A percentile compares a stretch with the other conserved stretches of the same genome.
These are phyloP conservation scores for Dryas alaskensis DNA, from an alignment of 306 rosid species.

Conservation along the genomic window DNA sequence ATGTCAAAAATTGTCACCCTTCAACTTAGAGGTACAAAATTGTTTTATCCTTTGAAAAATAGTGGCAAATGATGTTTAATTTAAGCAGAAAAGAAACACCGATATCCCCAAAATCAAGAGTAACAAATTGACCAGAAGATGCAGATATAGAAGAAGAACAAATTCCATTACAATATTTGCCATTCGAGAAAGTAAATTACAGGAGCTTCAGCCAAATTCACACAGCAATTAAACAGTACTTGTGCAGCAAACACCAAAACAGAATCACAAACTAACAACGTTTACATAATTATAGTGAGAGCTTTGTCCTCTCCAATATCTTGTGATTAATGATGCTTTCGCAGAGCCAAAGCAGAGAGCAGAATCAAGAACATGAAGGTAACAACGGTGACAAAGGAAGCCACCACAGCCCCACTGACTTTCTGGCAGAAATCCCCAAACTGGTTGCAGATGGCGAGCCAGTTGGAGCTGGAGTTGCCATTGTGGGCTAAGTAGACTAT, in stretches of 20 bases:
- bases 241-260: not conserved
- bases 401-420: constrained; percentile 70
- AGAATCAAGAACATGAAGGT: constrained; percentile 45
- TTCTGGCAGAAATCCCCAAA: constrained; percentile 62
- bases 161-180: constrained; percentile 4
- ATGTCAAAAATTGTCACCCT: too few relatives aligned
- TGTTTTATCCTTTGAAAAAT: too few relatives aligned
- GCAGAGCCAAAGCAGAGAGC: constrained; percentile 60
- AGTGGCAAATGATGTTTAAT: too few relatives aligned
- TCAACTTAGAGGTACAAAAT: too few relatives aligned
- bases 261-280: not conserved
- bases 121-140: too few relatives aligned
- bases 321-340: constrained; percentile 28
- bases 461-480: constrained; percentile 67
- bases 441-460: constrained; percentile 86
- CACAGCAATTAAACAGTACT: not conserved
- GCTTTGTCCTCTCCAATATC: not conserved
- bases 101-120: too few relatives aligned
- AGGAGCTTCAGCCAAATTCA: constrained; percentile 3
- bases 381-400: constrained; percentile 49
- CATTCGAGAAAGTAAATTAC: constrained; percentile 1
- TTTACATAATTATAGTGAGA: not conserved
- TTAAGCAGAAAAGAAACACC: too few relatives aligned
- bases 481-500: constrained; percentile 84
- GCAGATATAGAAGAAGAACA: not conserved